phyloP scores from a whole-genome alignment of 1,284 basidiomycete species.

The Moesziomyces sp. region DNA sequence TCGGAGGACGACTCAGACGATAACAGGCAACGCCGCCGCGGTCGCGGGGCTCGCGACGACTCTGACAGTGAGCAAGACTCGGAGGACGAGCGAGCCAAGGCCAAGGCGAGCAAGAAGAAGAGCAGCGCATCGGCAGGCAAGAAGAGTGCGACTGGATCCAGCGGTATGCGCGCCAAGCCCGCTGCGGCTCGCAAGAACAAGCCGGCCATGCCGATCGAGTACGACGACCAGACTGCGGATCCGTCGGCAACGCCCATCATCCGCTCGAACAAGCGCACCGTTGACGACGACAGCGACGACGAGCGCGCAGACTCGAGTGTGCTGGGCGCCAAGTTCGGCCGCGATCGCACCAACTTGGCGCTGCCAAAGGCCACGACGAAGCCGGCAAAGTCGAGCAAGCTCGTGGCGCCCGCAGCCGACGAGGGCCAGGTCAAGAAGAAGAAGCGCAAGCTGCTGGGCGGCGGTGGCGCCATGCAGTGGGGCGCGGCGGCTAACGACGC shows the following conservation, averaged over 20 bases:
- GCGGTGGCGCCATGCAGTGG: constrained; percentile 27
- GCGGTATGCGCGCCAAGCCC: constrained; percentile 3
- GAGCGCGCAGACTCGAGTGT: constrained; percentile 22
- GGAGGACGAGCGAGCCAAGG: constrained; percentile 7
- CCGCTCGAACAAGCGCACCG: constrained; percentile 25
- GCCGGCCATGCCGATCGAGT: constrained; percentile 23
- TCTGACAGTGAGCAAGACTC: constrained; percentile 14
- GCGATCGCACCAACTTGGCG: constrained; percentile 34
- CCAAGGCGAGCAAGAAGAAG: constrained; percentile 15
- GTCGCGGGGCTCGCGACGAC: background rate
- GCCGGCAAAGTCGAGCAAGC: constrained; percentile 4
- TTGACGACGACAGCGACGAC: constrained; percentile 11
- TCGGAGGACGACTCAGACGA: constrained; percentile 31
- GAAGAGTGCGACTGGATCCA: constrained; percentile 1
- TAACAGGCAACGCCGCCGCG: background rate
- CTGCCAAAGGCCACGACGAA: background rate
- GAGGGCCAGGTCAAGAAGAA: constrained; percentile 35
- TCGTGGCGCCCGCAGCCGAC: background rate
- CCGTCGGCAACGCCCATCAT: constrained; percentile 47
- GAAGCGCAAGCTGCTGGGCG: constrained; percentile 42
- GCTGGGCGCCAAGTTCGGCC: constrained; percentile 28
- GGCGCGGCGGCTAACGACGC: constrained; percentile 14
- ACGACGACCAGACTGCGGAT: constrained; percentile 42
- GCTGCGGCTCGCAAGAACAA: constrained; percentile 11
- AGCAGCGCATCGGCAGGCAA: background rate